Percentiles rank a stretch among this genome's conserved stretches.
phyloP scores from a whole-genome alignment of 495 filamentous ascomycete genomes.

The Beverwykella pulmonaria region DNA sequence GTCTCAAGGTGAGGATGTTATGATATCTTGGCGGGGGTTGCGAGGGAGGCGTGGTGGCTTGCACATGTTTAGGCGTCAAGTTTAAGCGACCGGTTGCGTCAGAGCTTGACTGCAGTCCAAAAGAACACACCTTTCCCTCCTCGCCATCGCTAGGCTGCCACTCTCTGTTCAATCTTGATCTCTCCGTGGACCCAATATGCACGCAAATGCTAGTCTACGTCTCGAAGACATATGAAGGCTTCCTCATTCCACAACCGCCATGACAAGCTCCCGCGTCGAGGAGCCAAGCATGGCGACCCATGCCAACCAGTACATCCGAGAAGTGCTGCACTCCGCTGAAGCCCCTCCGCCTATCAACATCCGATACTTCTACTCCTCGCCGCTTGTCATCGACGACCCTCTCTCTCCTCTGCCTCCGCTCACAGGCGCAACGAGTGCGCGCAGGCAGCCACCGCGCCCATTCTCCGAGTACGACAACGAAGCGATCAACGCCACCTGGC shows the following conservation, averaged over 20 bases:
- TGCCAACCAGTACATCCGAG: slow-evolving; percentile 42
- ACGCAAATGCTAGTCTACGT: slow-evolving; percentile 7
- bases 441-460: slow-evolving; percentile 44
- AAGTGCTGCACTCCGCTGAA: slow-evolving; percentile 43
- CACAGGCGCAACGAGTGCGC: slow-evolving; percentile 25
- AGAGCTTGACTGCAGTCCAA: slow-evolving; percentile 3
- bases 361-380: slow-evolving; percentile 49
- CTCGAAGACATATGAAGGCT: background rate
- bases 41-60: background rate
- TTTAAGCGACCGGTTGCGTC: slow-evolving; percentile 29
- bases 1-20: too few species aligned
- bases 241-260: slow-evolving; percentile 5
- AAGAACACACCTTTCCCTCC: background rate
- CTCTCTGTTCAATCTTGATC: background rate
- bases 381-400: slow-evolving; percentile 49
- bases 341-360: slow-evolving; percentile 43
- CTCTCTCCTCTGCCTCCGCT: slow-evolving; percentile 48
- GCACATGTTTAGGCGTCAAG: slow-evolving; percentile 29
- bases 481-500: slow-evolving; percentile 47
- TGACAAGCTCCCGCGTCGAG: background rate
- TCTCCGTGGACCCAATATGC: background rate
- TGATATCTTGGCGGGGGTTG: background rate
- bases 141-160: slow-evolving; percentile 13
- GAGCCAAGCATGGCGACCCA: slow-evolving; percentile 26
- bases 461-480: slow-evolving; percentile 50